Percentiles rank a stretch among this genome's conserved stretches.
phyloP scores from a whole-genome alignment of 768 basidiomycete genomes.

The Boletus pseudo-olivaceus region DNA sequence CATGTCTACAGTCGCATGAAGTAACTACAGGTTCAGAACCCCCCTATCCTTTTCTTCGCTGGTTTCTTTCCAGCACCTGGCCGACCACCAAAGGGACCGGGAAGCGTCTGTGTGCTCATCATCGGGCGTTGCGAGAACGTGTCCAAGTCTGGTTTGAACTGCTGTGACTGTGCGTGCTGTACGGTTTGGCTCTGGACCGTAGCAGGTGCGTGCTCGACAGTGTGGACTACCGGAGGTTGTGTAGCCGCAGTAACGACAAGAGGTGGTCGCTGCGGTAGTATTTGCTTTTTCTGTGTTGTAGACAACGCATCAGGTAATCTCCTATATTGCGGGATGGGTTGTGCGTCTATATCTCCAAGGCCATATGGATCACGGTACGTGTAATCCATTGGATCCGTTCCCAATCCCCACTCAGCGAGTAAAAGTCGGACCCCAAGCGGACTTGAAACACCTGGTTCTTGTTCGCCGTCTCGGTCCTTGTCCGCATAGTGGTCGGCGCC shows the following conservation, averaged over 20 bases:
- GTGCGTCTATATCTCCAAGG: conserved; percentile 20
- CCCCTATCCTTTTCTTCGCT: conserved; percentile 67
- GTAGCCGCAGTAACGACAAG: conserved; percentile 33
- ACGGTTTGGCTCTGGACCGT: conserved; percentile 8
- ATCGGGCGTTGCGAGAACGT: conserved; percentile 42
- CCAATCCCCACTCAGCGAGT: conserved; percentile 65
- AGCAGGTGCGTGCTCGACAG: conserved; percentile 1
- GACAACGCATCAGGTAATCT: background rate
- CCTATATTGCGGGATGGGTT: conserved; percentile 14
- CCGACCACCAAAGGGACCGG: conserved; percentile 70
- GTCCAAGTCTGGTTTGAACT: conserved; percentile 3
- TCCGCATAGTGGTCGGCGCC: conserved; percentile 28
- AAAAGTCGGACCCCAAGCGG: conserved; percentile 60
- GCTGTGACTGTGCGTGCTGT: conserved; percentile 19
- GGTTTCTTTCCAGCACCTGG: conserved; percentile 44
- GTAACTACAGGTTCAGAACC: conserved; percentile 48
- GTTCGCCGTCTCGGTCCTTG: conserved; percentile 13
- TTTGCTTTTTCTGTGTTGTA: conserved; percentile 21
- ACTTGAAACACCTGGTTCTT: conserved; percentile 25
- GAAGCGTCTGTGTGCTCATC: conserved; percentile 66
- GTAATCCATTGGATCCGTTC: conserved; percentile 48
- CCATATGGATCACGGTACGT: conserved; percentile 56
- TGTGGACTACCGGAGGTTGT: conserved; percentile 17
- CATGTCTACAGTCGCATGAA: background rate
- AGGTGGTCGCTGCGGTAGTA: conserved; percentile 35